Base-by-base conservation (phyloP, 2,329 filamentous ascomycete species). In the Talaromyces sp. region DNA sequence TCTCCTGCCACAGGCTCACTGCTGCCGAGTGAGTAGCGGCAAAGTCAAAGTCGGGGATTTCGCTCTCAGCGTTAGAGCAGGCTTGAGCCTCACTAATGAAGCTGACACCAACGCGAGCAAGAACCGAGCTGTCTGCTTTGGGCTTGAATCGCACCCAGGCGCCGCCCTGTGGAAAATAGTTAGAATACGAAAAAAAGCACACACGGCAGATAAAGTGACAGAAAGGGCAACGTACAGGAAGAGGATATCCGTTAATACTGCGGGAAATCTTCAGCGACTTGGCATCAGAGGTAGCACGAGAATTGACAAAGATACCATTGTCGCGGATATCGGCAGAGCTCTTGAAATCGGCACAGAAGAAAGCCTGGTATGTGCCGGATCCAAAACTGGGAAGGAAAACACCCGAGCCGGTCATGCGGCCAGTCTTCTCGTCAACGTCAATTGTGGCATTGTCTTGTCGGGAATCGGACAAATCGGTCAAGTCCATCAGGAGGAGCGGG, bases 321-420 rank as follows among this genome's bases (percentile, higher is more conserved):
- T 88, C 83, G 38, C 81, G 76, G 6, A 89, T 71, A 0, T 73
- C 69, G 2, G 82, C 80, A 0, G 66, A 59, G 51, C 83, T 86
- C 21, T 75, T 69, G 65, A 90, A 89, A 64, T 90, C 88, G 0
- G 85, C 85, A 66, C 88, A 90, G 67, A 90, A 89, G 68, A 86
- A 81, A 2, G 84, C 72, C 10, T 74, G 73, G 66, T 86, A 90
- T 2, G 68, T 77, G 5, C 87, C 87, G 48, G 80, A 80, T 1
- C 85, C 85, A 66, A 90, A 90, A 58, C 85, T 88, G 1, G 88
- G 85, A 14, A 76, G 65, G 67, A 90, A 90, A 1, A 77, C 76
- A 3, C 82, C 87, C 61, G 77, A 79, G 17, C 87, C 87, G 1
- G 80, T 85, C 64, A 90, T 85, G 50, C 86, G 81, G 0, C 87